Evolutionary conservation across 768 basidiomycete genomes (phyloP).

Genomic region (Leccinum broughii): DNA sequence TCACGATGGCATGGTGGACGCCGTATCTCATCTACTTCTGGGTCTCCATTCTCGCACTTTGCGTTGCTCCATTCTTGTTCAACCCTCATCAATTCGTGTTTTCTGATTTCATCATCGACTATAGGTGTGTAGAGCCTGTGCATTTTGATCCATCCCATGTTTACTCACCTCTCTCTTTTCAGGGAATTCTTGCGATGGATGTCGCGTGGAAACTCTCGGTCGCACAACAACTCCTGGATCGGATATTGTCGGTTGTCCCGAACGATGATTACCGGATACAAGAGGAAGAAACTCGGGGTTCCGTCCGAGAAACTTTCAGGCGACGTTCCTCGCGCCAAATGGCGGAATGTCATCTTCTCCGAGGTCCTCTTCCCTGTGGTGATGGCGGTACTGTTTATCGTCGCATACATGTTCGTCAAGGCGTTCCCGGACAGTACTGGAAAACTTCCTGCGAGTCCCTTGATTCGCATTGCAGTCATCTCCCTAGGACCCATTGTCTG

Average conservation of each 20-base stretch:
- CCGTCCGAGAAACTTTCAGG: constrained; percentile 97
- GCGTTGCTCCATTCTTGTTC: constrained; percentile 96
- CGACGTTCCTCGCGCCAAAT: constrained; percentile 90
- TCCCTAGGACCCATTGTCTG: constrained; percentile 93
- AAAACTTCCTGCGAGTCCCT: constrained; percentile 70
- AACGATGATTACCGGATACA: constrained; percentile 99
- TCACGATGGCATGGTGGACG: constrained; percentile 90
- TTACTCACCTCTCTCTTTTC: constrained; percentile 14
- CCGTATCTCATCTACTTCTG: constrained; percentile 97
- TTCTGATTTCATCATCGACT: constrained; percentile 96
- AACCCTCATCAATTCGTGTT: constrained; percentile 99
- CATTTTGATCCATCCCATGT: not conserved
- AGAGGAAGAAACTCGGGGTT: constrained; percentile 95
- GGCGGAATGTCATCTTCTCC: constrained; percentile 86
- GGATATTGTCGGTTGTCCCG: constrained; percentile 98
- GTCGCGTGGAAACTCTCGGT: constrained; percentile 96
- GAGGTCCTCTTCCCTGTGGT: constrained; percentile 85
- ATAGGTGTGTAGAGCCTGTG: constrained; percentile 52
- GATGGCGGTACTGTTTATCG: constrained; percentile 83
- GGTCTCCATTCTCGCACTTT: constrained; percentile 90
- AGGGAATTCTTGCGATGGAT: constrained; percentile 99
- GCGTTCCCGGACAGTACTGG: constrained; percentile 72
- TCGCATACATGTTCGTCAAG: constrained; percentile 92
- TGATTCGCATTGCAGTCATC: constrained; percentile 92
- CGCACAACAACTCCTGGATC: constrained; percentile 98